A percentile compares a stretch with the other conserved stretches of the same genome.
These are phyloP conservation scores for Castanea sativa DNA, from an alignment of 306 rosid species.

Conservation along the genomic window DNA sequence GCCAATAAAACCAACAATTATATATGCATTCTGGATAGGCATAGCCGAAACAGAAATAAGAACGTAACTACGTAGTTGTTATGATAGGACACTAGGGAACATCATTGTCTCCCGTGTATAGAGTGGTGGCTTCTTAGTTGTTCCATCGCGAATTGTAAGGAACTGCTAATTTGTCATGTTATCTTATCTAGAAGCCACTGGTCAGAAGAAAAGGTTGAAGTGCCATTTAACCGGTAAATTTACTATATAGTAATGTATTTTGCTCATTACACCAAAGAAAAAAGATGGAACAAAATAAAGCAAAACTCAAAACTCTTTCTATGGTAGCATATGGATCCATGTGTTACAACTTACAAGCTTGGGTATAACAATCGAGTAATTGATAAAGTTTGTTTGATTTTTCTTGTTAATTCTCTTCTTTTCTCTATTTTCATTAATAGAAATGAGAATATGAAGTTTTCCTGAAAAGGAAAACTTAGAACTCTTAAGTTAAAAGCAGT, in stretches of 20 bases:
- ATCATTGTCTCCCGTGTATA: constrained; percentile 15
- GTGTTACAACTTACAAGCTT: too few relatives aligned
- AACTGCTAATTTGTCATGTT: constrained; percentile 5
- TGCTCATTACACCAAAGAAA: background rate
- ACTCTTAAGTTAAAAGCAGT: too few relatives aligned
- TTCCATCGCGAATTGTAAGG: constrained; percentile 6
- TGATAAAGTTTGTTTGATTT: too few relatives aligned
- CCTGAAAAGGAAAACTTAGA: too few relatives aligned
- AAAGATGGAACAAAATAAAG: background rate
- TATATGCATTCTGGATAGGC: constrained; percentile 22
- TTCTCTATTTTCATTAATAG: background rate
- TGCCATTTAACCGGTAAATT: background rate
- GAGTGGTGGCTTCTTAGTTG: constrained; percentile 20
- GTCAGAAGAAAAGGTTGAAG: constrained; percentile 1
- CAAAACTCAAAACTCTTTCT: too few relatives aligned
- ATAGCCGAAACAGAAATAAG: constrained; percentile 7
- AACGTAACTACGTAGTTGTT: constrained; percentile 10
- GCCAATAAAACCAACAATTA: constrained; percentile 23
- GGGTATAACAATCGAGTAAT: too few relatives aligned
- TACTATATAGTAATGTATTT: background rate
- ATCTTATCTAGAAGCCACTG: constrained; percentile 17
- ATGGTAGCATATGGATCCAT: too few relatives aligned
- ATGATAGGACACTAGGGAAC: constrained; percentile 25
- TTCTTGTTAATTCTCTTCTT: background rate
- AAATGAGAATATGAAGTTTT: too few relatives aligned